These are phyloP conservation scores for Brassica cretica DNA, from an alignment of 345 rosid genomes.

Conservation along the genomic window DNA sequence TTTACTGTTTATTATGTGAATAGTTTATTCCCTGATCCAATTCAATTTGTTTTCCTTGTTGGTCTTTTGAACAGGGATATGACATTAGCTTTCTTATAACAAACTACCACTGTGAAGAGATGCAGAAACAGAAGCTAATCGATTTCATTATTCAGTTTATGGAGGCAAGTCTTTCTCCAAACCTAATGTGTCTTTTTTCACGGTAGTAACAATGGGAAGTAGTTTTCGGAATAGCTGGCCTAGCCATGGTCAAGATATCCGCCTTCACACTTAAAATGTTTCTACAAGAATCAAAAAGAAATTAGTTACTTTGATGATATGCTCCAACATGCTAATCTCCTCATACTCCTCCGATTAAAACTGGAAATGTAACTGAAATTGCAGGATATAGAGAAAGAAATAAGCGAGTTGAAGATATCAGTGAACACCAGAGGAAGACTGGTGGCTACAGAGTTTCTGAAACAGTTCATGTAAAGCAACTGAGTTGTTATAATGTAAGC, in stretches of 20 bases:
- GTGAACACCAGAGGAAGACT: slow-evolving; percentile 90
- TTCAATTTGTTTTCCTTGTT: slow-evolving; percentile 8
- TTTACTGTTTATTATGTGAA: background rate
- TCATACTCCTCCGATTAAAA: background rate
- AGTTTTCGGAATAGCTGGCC: slow-evolving; percentile 5
- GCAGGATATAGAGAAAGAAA: slow-evolving; percentile 98
- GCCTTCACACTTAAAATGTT: background rate
- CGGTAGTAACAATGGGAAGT: background rate
- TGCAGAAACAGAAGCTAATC: slow-evolving; percentile 95
- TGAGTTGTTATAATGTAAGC: slow-evolving; percentile 16
- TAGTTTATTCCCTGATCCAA: background rate
- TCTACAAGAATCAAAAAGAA: background rate
- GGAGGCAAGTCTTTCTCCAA: slow-evolving; percentile 70
- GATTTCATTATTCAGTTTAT: slow-evolving; percentile 96
- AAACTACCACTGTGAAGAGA: slow-evolving; percentile 94
- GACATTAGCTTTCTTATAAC: slow-evolving; percentile 97
- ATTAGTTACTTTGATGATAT: slow-evolving; percentile 6
- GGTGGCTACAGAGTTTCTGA: slow-evolving; percentile 90
- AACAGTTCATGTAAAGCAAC: slow-evolving; percentile 63
- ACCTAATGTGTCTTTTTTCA: background rate
- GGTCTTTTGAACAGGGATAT: slow-evolving; percentile 68
- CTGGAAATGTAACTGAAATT: slow-evolving; percentile 26
- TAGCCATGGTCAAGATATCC: background rate
- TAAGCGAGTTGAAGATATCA: slow-evolving; percentile 80
- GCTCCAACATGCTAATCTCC: background rate